Conservation (phyloP, 306 rosid species). For the Acacia melanoxylon region DNA sequence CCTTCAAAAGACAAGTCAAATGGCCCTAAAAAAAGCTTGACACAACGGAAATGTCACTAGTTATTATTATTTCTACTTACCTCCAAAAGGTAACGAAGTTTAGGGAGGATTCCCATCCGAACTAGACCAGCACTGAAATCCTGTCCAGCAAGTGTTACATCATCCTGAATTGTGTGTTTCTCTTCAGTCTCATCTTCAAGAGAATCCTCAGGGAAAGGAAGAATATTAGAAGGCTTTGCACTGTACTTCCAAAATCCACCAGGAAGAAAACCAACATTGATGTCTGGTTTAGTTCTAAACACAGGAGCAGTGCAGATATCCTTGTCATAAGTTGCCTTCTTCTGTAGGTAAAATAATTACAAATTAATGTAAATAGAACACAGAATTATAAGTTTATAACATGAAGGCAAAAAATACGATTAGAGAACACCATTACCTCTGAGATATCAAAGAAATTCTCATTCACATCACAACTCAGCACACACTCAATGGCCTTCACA, state of each 20-base stretch:
- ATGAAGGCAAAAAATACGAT: constrained; percentile 23
- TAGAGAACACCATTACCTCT: constrained; percentile 51
- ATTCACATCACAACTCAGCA: constrained; percentile 70
- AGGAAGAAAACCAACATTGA: constrained; percentile 75
- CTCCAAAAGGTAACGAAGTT: constrained; percentile 88
- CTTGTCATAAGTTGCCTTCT: constrained; percentile 48
- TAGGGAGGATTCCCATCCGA: constrained; percentile 87
- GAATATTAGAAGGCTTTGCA: constrained; percentile 79
- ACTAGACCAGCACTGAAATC: constrained; percentile 90
- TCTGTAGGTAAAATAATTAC: constrained; percentile 50
- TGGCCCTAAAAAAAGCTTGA: background rate
- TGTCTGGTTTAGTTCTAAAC: constrained; percentile 81
- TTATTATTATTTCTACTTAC: constrained; percentile 37
- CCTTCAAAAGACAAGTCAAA: background rate
- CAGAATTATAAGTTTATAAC: background rate
- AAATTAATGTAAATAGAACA: constrained; percentile 31
- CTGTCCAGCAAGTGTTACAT: constrained; percentile 87
- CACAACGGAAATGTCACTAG: background rate
- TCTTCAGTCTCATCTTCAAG: constrained; percentile 61
- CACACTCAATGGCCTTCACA: constrained; percentile 68
- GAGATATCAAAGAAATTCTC: constrained; percentile 71
- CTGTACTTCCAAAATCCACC: constrained; percentile 98
- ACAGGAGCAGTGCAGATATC: constrained; percentile 86
- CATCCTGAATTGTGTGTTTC: constrained; percentile 89
- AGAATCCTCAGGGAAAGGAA: constrained; percentile 53